phyloP scores from a whole-genome alignment of 352 stramenopile species.

The Phytopythium sindhum region DNA sequence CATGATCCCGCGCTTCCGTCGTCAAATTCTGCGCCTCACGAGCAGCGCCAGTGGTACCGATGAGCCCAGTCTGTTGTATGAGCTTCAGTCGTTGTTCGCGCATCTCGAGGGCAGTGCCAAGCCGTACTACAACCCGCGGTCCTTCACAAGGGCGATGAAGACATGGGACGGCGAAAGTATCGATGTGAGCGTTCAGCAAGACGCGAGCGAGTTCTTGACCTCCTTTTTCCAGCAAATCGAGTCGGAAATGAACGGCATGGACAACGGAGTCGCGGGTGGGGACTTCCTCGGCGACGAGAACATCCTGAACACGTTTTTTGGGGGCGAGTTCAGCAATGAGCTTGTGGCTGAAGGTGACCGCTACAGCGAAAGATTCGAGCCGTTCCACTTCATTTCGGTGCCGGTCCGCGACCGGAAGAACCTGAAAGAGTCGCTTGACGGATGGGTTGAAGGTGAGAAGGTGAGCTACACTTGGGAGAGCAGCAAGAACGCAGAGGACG shows the following conservation, averaged over 20 bases:
- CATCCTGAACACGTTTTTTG: slow-evolving; percentile 85
- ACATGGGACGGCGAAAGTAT: slow-evolving; percentile 87
- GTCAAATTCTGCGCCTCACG: slow-evolving; percentile 72
- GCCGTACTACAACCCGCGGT: slow-evolving; percentile 78
- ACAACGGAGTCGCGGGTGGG: slow-evolving; percentile 16
- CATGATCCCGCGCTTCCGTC: slow-evolving; percentile 91
- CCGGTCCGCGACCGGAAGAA: slow-evolving; percentile 86
- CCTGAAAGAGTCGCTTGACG: slow-evolving; percentile 80
- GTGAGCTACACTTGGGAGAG: slow-evolving; percentile 90
- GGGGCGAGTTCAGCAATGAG: slow-evolving; percentile 91
- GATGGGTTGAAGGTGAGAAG: slow-evolving; percentile 88
- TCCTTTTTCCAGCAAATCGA: slow-evolving; percentile 93
- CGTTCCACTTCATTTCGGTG: slow-evolving; percentile 90
- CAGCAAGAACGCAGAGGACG: slow-evolving; percentile 13
- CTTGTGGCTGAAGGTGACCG: slow-evolving; percentile 82
- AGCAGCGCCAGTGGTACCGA: slow-evolving; percentile 9
- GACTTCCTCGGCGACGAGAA: slow-evolving; percentile 60
- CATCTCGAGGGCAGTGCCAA: slow-evolving; percentile 86
- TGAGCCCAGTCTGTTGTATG: slow-evolving; percentile 56
- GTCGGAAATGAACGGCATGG: slow-evolving; percentile 85
- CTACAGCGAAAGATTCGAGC: slow-evolving; percentile 88
- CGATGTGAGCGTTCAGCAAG: slow-evolving; percentile 90
- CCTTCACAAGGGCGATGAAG: slow-evolving; percentile 80
- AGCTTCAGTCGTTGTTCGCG: slow-evolving; percentile 90
- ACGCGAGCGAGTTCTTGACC: slow-evolving; percentile 92